A percentile compares a stretch with the other conserved stretches of the same genome.
Evolutionary conservation across 768 basidiomycete genomes (phyloP).

Genomic region (Sporobolomyces roseus): DNA sequence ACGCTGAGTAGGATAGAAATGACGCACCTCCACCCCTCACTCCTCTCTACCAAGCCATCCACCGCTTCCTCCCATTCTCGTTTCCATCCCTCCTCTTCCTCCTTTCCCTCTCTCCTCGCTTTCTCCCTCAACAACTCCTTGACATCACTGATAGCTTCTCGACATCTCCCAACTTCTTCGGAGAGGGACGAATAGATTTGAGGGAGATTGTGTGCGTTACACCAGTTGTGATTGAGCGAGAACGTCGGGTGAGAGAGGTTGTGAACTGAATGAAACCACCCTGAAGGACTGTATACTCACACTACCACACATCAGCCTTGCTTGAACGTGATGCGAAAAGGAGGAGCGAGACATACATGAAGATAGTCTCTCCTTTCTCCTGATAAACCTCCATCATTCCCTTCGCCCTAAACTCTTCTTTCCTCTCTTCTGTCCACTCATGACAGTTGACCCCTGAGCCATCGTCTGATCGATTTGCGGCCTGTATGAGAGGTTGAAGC

Average conservation of each 20-base stretch:
- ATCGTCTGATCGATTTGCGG: constrained; percentile 3
- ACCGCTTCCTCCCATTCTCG: constrained; percentile 38
- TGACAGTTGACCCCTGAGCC: constrained; percentile 20
- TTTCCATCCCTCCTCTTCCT: constrained; percentile 10
- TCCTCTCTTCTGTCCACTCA: neutral
- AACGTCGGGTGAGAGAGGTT: constrained; percentile 38
- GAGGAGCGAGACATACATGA: constrained; percentile 16
- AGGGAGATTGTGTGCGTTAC: constrained; percentile 33
- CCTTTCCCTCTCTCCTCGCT: neutral
- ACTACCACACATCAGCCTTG: too few relatives aligned
- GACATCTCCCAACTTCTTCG: constrained; percentile 17
- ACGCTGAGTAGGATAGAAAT: too few relatives aligned
- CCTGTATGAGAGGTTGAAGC: neutral
- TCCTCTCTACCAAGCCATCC: constrained; percentile 32
- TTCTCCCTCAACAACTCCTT: constrained; percentile 21
- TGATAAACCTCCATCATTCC: constrained; percentile 28
- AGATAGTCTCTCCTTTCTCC: constrained; percentile 13
- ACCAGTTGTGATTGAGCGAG: constrained; percentile 44
- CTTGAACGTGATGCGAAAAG: neutral
- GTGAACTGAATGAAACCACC: constrained; percentile 37
- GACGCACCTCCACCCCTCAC: constrained; percentile 41
- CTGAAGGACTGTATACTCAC: constrained; percentile 30
- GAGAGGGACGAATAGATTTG: constrained; percentile 27
- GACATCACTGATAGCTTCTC: constrained; percentile 37
- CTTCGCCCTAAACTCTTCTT: neutral